Evolutionary conservation across 2,329 filamentous ascomycete species (phyloP).

Genomic region (Aspergillus vadensis): DNA sequence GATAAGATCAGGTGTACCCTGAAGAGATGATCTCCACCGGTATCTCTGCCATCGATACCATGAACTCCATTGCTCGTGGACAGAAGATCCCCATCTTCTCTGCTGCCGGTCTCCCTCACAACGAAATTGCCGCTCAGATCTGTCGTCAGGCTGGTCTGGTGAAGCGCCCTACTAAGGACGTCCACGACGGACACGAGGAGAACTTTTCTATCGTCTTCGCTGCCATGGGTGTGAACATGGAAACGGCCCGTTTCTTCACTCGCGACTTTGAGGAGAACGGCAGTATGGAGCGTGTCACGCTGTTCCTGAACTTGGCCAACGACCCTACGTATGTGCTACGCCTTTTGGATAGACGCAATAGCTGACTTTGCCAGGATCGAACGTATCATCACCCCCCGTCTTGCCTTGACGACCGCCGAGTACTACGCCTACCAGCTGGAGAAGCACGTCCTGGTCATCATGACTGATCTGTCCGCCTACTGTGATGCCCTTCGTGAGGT

Average conservation of each 20-base stretch:
- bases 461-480: conserved; percentile 96
- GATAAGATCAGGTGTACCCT: conserved; percentile 74
- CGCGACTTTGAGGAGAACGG: conserved; percentile 99
- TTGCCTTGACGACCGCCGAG: conserved; percentile 95
- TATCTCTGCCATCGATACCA: conserved; percentile 98
- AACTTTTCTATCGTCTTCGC: conserved; percentile 99
- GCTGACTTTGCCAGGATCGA: conserved; percentile 70
- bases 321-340: conserved; percentile 78
- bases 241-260: conserved; percentile 97
- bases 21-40: conserved; percentile 99
- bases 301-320: conserved; percentile 99
- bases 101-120: conserved; percentile 94
- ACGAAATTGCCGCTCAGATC: conserved; percentile 98
- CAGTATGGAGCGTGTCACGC: conserved; percentile 91
- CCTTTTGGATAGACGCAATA: background rate
- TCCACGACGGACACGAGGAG: conserved; percentile 95
- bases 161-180: conserved; percentile 87
- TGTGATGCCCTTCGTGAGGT: conserved; percentile 99
- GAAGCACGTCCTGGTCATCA: conserved; percentile 98
- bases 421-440: conserved; percentile 99
- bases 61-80: conserved; percentile 96
- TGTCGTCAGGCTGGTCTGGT: conserved; percentile 95
- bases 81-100: conserved; percentile 99
- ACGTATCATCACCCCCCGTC: conserved; percentile 98
- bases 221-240: conserved; percentile 99